Evolutionary conservation across 2,329 filamentous ascomycete species (phyloP).

Genomic region (Zymoseptoria pseudotritici): DNA sequence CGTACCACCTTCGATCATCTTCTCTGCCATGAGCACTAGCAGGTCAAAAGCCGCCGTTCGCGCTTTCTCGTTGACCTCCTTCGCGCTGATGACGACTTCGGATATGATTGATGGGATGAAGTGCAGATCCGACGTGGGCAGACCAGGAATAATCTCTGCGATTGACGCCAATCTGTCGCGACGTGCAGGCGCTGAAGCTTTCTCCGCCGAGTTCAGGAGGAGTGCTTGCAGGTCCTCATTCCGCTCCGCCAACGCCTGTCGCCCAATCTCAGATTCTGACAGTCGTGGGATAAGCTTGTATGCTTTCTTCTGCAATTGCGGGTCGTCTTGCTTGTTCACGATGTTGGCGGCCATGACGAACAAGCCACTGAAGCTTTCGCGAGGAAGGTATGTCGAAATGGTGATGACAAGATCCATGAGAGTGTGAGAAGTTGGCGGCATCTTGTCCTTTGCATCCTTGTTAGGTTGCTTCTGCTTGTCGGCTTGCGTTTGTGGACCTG

Average conservation of each 20-base stretch:
- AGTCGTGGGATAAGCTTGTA: constrained; percentile 95
- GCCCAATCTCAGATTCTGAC: constrained; percentile 70
- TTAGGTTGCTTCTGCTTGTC: constrained; percentile 50
- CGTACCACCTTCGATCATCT: constrained; percentile 64
- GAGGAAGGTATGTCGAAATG: constrained; percentile 85
- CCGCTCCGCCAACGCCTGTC: constrained; percentile 66
- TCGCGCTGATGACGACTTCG: constrained; percentile 92
- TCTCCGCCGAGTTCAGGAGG: constrained; percentile 70
- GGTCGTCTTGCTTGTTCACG: constrained; percentile 72
- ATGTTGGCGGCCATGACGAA: constrained; percentile 83
- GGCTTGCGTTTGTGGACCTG: constrained; percentile 55
- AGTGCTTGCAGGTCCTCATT: constrained; percentile 74
- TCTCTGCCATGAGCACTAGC: constrained; percentile 78
- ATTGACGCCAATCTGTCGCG: constrained; percentile 81
- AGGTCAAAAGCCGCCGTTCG: constrained; percentile 84
- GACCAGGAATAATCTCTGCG: constrained; percentile 67
- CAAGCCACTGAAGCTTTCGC: constrained; percentile 73
- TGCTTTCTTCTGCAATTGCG: constrained; percentile 95
- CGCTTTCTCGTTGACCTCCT: constrained; percentile 95
- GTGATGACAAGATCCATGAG: constrained; percentile 96
- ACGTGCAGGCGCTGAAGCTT: constrained; percentile 77
- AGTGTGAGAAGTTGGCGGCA: constrained; percentile 89
- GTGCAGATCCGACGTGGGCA: constrained; percentile 72
- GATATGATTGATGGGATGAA: constrained; percentile 89
- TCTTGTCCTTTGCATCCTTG: constrained; percentile 54